phyloP scores from a whole-genome alignment of 345 rosid genomes.

The Murraya paniculata region DNA sequence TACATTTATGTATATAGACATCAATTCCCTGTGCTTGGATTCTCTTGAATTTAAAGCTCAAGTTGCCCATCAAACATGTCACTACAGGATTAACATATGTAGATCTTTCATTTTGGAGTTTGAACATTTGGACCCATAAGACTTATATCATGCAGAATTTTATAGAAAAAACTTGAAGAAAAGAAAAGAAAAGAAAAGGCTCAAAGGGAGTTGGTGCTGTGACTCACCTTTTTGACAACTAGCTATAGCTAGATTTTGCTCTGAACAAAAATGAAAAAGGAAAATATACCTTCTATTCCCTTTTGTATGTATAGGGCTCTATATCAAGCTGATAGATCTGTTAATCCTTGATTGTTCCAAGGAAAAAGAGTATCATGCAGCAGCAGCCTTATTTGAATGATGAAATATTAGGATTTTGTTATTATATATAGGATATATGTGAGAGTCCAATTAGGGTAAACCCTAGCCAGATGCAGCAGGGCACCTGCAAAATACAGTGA shows the following conservation, averaged over 20 bases:
- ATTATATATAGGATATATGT: neutral
- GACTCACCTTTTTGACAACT: neutral
- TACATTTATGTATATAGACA: neutral
- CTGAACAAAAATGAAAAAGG: neutral
- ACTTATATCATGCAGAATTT: neutral
- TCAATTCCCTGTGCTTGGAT: constrained; percentile 8
- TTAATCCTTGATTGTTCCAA: constrained; percentile 14
- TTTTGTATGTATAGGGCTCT: neutral
- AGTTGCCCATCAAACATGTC: neutral
- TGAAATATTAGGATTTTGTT: neutral
- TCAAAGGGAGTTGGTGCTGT: neutral
- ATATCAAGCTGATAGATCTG: constrained; percentile 1
- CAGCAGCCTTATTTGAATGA: constrained; percentile 1
- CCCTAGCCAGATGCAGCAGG: constrained; percentile 32
- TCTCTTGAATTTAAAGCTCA: constrained; percentile 1
- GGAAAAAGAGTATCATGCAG: constrained; percentile 11
- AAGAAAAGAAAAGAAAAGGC: neutral
- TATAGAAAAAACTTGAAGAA: neutral
- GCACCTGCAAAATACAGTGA: constrained; percentile 33
- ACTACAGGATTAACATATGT: neutral
- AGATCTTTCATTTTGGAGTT: neutral
- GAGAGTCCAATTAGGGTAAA: constrained; percentile 23
- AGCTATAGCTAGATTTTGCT: neutral
- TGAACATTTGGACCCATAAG: neutral
- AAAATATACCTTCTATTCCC: neutral